Base-by-base conservation (phyloP, 306 rosid species). In the Corylus avellana region DNA sequence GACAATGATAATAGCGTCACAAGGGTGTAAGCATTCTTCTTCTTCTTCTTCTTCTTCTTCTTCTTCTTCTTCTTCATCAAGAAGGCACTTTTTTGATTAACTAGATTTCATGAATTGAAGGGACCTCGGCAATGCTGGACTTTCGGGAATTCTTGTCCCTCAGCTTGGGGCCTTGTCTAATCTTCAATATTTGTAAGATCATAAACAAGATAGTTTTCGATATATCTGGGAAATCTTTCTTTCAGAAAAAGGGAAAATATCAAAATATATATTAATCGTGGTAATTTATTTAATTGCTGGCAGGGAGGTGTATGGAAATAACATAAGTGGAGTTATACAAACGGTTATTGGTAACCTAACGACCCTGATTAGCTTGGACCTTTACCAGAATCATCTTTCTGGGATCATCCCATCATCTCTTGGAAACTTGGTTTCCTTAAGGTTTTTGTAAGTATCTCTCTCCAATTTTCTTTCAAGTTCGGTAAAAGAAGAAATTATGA, bases 141-240 rank as follows among this genome's bases (percentile, higher is more conserved):
- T 85, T 13, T 72, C 82, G 3, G 82, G 86, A 72, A 72, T 55
- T 44, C 76, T 85, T 37, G 27, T 72, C 64, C 82, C 84, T 12
- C 56, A 61, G 68, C 86, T 85, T 14, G 84, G 75, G 68, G 61
- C 55, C 67, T 79, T 85, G 75, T 20, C 78, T 17, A 75, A 68
- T 49, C 78, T 82, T 71, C 84, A 82, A 14, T 76, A 72, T 48
- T 76, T 82, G 89, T 79, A 68, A 49, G 77, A 64, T 51, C 17
- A 22, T 22, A 22, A 22, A 22, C 25, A 22, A 22, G 25, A 12
- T 42, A 42, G 46, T 42, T 49, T 49, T 22, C 25, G 25, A 22
- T 22, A 22, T 22, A 22, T 49, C 2, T 11, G 53, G 16, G 8
- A 42, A 0, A 42, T 42, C 7, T 42, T 42, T 42, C 7, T 42